Base-by-base conservation (phyloP, 2,329 filamentous ascomycete species). In the Diaporthe humulicola region DNA sequence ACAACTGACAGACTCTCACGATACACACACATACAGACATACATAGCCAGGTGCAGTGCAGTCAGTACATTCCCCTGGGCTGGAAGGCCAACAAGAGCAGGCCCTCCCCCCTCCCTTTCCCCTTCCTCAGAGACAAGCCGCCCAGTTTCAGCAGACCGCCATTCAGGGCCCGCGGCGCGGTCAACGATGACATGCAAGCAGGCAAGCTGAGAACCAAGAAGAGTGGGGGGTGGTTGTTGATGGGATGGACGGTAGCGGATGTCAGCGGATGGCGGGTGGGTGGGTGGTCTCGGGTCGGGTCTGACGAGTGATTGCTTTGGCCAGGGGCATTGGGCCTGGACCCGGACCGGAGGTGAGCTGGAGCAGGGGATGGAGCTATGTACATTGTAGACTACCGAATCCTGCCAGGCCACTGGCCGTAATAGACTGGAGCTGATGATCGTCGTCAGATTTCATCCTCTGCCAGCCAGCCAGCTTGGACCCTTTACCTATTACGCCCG, bases 221-320 rank as follows among this genome's bases (percentile, higher is more conserved):
- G 64, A 36, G 48, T 69, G 64, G 48, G 45, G 61, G 64, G 38
- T 1, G 36, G 36, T 57, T 15, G 54, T 45, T 40, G 25, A 54
- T 54, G 22, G 48, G n/a, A 40, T 54, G 64, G 30, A 54, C 50
- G 30, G 58, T 42, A 61, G 57, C 38, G 57, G 42, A 36, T 48
- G 45, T n/a, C 33, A 36, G 33, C 33, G 33, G 33, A 36, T 36
- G 2, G 30, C 61, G 61, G 64, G 52, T 40, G 64, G n/a, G 45
- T 40, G 64, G 64, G 33, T 54, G 64, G 64, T 69, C 64, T 69
- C 48, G 64, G 64, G 64, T 69, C 48, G 64, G 64, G 64, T 69
- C 64, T 54, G 64, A 69, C 64, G 58, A 40, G 7, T 61, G 57
- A 42, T 61, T 61, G 56, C 36, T 38, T 36, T 52, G 38, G 45